These are phyloP conservation scores for Mycena sp. DNA, from an alignment of 1,284 basidiomycete species.

Conservation along the genomic window DNA sequence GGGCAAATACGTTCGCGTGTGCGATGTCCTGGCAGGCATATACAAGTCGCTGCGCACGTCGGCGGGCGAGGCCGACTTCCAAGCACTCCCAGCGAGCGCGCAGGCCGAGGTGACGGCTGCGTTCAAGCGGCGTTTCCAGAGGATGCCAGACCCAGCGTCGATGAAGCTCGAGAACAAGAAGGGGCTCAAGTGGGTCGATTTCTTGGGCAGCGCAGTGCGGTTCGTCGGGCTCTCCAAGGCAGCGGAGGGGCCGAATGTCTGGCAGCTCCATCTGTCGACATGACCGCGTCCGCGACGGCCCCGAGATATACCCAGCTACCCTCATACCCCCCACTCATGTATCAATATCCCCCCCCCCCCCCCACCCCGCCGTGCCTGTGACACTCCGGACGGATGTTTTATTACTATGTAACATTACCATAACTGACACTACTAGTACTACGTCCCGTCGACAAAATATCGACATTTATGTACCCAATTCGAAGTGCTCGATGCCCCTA, in stretches of 20 bases:
- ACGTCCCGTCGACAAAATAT: too few species aligned
- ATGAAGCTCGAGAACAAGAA: conserved; percentile 28
- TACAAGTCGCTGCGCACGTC: conserved; percentile 19
- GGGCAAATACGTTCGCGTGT: conserved; percentile 21
- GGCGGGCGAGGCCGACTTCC: conserved; percentile 14
- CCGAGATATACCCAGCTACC: conserved; percentile 17
- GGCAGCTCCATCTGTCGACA: conserved; percentile 29
- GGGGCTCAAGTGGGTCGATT: conserved; percentile 39
- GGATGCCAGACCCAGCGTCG: conserved; percentile 4
- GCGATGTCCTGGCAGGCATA: conserved; percentile 22
- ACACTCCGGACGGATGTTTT: neutral
- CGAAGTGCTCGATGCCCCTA: too few species aligned
- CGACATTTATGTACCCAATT: too few species aligned
- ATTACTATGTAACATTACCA: neutral
- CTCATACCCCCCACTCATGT: conserved; percentile 21
- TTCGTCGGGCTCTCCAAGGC: conserved; percentile 32
- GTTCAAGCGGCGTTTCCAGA: conserved; percentile 19
- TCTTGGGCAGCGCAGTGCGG: conserved; percentile 16
- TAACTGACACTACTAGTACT: too few species aligned
- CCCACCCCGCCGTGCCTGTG: too few species aligned
- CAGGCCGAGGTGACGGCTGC: conserved; percentile 17
- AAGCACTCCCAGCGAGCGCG: neutral
- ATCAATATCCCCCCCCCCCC: conserved; percentile 10
- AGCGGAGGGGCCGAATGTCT: conserved; percentile 26
- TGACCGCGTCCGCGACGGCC: neutral